These are phyloP conservation scores for Pseudogymnoascus sp. DNA, from an alignment of 2,329 filamentous ascomycete genomes.

Conservation along the genomic window DNA sequence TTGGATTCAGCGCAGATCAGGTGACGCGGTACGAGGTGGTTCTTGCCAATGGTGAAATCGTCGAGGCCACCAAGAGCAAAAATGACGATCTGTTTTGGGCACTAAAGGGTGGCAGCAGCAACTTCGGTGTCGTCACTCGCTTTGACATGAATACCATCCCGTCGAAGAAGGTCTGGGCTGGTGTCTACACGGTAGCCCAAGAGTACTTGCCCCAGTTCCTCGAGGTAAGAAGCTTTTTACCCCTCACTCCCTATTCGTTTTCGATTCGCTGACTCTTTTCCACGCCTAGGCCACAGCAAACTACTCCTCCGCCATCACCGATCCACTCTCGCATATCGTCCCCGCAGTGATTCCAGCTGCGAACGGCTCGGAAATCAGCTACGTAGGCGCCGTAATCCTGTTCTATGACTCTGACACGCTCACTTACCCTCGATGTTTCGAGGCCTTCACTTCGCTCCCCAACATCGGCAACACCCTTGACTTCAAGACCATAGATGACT, in stretches of 20 bases:
- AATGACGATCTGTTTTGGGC: constrained; percentile 45
- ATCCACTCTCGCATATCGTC: constrained; percentile 22
- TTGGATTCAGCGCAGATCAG: not conserved
- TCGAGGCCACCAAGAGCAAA: constrained; percentile 35
- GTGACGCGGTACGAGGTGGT: constrained; percentile 36
- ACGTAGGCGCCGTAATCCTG: constrained; percentile 30
- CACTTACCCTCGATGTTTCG: constrained; percentile 29
- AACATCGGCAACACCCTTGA: constrained; percentile 28
- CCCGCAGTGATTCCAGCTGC: constrained; percentile 17
- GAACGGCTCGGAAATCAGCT: constrained; percentile 15
- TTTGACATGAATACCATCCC: constrained; percentile 36
- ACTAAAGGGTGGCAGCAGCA: constrained; percentile 48
- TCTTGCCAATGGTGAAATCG: constrained; percentile 40
- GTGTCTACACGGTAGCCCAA: constrained; percentile 20
- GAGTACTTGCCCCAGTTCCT: constrained; percentile 19
- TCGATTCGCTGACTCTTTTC: not conserved
- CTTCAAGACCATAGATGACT: constrained; percentile 32
- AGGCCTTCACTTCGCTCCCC: constrained; percentile 31
- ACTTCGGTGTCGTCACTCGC: constrained; percentile 45
- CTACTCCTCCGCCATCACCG: constrained; percentile 21
- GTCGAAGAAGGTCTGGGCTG: constrained; percentile 17
- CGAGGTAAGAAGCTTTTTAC: constrained; percentile 9
- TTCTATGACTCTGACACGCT: constrained; percentile 31
- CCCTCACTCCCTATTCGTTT: not conserved
- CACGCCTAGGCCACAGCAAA: constrained; percentile 18